Conservation (phyloP, 441 rosid genomes). For the Corymbia citriodora region DNA sequence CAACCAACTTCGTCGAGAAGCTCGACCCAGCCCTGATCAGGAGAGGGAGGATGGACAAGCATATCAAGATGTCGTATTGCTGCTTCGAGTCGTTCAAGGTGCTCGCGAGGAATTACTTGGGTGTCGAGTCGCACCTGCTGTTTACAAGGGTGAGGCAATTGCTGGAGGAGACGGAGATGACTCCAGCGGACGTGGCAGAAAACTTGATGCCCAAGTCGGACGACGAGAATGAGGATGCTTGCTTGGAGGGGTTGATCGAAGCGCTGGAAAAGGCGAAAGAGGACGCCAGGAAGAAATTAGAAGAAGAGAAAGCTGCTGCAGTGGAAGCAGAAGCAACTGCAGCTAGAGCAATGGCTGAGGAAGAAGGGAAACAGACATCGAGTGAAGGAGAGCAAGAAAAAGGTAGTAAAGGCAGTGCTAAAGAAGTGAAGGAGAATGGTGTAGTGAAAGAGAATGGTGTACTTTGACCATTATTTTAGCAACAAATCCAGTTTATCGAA, state of each 20-base stretch:
- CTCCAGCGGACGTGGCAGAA: background rate
- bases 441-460: background rate
- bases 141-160: background rate
- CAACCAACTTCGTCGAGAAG: background rate
- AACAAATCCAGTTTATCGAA: background rate
- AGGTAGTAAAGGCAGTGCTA: background rate
- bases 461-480: background rate
- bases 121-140: background rate
- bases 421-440: background rate
- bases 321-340: background rate
- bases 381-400: background rate
- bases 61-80: background rate
- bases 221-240: background rate
- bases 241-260: background rate
- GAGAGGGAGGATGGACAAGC: background rate
- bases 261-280: background rate
- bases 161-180: background rate
- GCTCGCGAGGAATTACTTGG: background rate
- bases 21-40: background rate
- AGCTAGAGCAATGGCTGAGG: background rate
- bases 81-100: background rate
- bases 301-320: background rate
- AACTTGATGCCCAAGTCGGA: background rate
- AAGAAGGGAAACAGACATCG: background rate
- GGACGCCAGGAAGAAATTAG: background rate